A percentile compares a stretch with the other conserved stretches of the same genome.
Evolutionary conservation across 2,329 filamentous ascomycete species (phyloP).

Genomic region (Corniculantispora saksenae): DNA sequence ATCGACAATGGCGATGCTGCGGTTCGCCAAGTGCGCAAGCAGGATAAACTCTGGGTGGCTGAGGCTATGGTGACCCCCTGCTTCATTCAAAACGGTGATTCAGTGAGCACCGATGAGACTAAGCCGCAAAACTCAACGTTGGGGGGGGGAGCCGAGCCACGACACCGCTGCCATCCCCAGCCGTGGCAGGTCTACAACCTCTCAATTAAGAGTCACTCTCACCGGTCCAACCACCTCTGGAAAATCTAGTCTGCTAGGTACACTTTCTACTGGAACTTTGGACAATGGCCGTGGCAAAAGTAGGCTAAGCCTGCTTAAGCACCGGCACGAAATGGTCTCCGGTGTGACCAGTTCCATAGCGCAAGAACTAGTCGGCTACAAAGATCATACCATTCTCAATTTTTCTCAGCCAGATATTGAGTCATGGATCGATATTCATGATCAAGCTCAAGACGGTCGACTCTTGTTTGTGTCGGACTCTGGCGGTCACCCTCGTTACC

Average conservation of each 20-base stretch:
- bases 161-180: constrained; percentile 31
- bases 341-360: constrained; percentile 93
- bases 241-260: constrained; percentile 89
- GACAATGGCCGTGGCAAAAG: constrained; percentile 94
- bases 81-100: constrained; percentile 42
- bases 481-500: constrained; percentile 85
- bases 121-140: neutral
- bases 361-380: constrained; percentile 89
- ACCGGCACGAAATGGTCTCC: constrained; percentile 88
- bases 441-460: constrained; percentile 69
- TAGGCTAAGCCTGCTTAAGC: constrained; percentile 82
- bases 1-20: constrained; percentile 29
- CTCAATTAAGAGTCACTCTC: constrained; percentile 83
- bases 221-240: constrained; percentile 88
- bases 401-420: constrained; percentile 85
- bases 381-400: constrained; percentile 65
- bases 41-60: constrained; percentile 75
- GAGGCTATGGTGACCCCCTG: constrained; percentile 86
- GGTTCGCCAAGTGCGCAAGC: constrained; percentile 27
- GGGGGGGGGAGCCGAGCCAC: neutral
- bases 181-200: constrained; percentile 54
- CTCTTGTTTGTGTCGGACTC: constrained; percentile 90
- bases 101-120: constrained; percentile 11
- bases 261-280: constrained; percentile 79
- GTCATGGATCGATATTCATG: constrained; percentile 93